Evolutionary conservation across 2,329 filamentous ascomycete species (phyloP).

Genomic region (Aspergillus ochraceoroseus): DNA sequence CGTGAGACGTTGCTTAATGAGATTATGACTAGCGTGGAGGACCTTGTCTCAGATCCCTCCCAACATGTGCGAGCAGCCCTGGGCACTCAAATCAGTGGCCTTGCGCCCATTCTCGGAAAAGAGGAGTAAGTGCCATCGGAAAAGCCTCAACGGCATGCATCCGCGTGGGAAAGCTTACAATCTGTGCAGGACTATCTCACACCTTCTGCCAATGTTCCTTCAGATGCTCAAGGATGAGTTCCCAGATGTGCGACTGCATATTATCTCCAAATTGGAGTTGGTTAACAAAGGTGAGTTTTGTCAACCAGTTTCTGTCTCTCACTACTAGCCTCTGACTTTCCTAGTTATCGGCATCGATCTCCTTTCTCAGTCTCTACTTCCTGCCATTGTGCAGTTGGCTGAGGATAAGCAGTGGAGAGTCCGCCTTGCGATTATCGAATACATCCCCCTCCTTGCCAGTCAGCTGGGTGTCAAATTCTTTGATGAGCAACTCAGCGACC

Average conservation of each 20-base stretch:
- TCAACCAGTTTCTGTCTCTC: background rate
- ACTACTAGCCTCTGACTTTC: conserved; percentile 2
- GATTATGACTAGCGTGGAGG: conserved; percentile 94
- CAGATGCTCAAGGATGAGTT: conserved; percentile 99
- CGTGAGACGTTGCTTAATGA: conserved; percentile 83
- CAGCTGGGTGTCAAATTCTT: conserved; percentile 97
- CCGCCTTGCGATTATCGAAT: conserved; percentile 96
- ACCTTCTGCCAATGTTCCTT: conserved; percentile 96
- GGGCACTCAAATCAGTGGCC: conserved; percentile 92
- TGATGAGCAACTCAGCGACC: conserved; percentile 87
- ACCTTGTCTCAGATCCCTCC: conserved; percentile 89
- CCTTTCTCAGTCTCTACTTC: conserved; percentile 90
- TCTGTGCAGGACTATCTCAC: conserved; percentile 73
- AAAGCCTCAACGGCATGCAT: background rate
- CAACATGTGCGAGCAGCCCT: conserved; percentile 95
- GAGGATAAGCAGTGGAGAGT: conserved; percentile 99
- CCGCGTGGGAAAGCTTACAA: conserved; percentile 6
- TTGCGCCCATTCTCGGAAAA: conserved; percentile 95
- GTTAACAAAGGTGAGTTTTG: conserved; percentile 84
- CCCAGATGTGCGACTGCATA: conserved; percentile 94
- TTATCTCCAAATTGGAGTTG: conserved; percentile 98
- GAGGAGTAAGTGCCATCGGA: conserved; percentile 65
- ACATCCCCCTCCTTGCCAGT: conserved; percentile 91
- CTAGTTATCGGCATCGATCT: conserved; percentile 95
- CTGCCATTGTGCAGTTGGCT: conserved; percentile 92